phyloP scores from a whole-genome alignment of 2,329 filamentous ascomycete species.

The Neoascochyta sp. region DNA sequence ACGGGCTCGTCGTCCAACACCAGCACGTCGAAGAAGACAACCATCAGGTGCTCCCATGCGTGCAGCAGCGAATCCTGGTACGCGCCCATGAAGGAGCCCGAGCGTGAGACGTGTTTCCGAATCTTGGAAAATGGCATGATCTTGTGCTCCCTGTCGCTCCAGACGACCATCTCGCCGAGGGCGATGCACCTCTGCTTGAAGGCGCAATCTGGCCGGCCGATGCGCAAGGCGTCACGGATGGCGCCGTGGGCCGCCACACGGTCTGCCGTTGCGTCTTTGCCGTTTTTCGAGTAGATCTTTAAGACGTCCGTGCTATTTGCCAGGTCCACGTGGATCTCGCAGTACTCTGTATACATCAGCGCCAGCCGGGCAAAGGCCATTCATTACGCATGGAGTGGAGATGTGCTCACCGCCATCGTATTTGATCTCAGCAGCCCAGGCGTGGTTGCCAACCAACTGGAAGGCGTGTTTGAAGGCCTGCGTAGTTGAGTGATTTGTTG shows the following conservation, averaged over 20 bases:
- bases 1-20: conserved; percentile 54
- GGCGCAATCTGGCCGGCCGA: conserved; percentile 57
- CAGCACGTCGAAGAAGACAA: conserved; percentile 60
- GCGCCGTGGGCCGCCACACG: conserved; percentile 58
- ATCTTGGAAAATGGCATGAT: conserved; percentile 79
- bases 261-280: conserved; percentile 80
- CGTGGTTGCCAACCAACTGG: conserved; percentile 56
- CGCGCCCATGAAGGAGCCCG: conserved; percentile 66
- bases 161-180: conserved; percentile 79
- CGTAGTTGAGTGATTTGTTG: not conserved
- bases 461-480: conserved; percentile 66
- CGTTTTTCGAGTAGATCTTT: conserved; percentile 87
- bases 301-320: conserved; percentile 54
- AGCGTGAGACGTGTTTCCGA: conserved; percentile 71
- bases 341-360: conserved; percentile 60
- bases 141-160: conserved; percentile 60
- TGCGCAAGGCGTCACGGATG: conserved; percentile 61
- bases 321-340: conserved; percentile 75
- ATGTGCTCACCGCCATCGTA: conserved; percentile 59
- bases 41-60: conserved; percentile 56
- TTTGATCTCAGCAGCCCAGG: conserved; percentile 74
- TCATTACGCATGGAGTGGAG: not conserved
- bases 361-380: not conserved
- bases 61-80: conserved; percentile 62
- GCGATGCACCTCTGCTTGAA: conserved; percentile 68